Evolutionary conservation across 805 yeast species (phyloP), one percentile per base, ranked within the genome.

Genomic region (Blastobotrys muscicola): DNA sequence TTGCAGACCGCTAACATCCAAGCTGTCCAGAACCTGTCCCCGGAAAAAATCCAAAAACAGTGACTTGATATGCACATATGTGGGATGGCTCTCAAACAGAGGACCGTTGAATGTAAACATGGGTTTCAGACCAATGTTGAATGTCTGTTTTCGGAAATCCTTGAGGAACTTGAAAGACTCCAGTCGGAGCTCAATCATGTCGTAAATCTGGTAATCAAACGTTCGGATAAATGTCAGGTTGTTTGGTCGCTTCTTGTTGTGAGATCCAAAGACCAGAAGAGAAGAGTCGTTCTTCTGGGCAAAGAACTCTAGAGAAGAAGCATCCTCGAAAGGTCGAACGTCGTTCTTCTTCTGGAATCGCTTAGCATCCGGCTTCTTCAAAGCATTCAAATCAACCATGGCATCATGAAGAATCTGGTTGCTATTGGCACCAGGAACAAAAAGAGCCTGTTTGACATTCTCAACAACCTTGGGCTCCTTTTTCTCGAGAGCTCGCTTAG

Each of bases 1-100:
- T 65, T 92, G 97, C 53, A 92, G 71, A 39, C 97, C 97, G 2
- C 96, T 94, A 37, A 90, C 94, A 62, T 92, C 98, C 58, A 86
- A 87, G 56, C 82, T 68, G 46, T 77, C 81, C 16, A 87, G 78
- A 43, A 74, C 78, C 53, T 84, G 86, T 11, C 97, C 71, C 54
- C 94, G 74, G 73, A 81, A 92, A 62, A 92, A 82, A 65, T 92
- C 98, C 51, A 92, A 58, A 57, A 92, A 87, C 51, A 89, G 69
- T 0, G 96, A 86, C 66, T 90, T 90, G 50, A 87, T 59, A 49
- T 89, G 96, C 62, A 73, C 76, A 66, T 74, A 89, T 20, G 81
- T 80, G 26, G 97, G 95, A 59, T 90, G 86, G 9, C 80, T 71
- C 53, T 92, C 97, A 57, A 92, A 92, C 8, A 82, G 82, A 15